phyloP scores from a whole-genome alignment of 768 basidiomycete genomes.

The Phylloporus rhodoxanthus region DNA sequence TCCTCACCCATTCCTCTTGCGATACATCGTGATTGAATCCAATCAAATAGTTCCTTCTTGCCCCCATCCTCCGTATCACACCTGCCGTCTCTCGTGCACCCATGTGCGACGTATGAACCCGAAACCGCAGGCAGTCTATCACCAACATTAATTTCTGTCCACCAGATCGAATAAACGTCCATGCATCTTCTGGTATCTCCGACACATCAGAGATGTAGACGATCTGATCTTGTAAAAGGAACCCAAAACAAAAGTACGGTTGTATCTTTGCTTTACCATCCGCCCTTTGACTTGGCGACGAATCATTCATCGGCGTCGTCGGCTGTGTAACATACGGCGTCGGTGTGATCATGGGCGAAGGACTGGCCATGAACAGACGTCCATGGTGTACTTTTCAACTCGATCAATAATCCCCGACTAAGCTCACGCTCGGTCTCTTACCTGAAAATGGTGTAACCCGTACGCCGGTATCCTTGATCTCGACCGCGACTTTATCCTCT shows the following conservation, averaged over 20 bases:
- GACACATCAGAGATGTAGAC: constrained; percentile 83
- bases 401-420: not conserved
- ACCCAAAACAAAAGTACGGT: constrained; percentile 67
- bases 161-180: constrained; percentile 41
- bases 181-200: constrained; percentile 67
- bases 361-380: constrained; percentile 46
- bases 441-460: constrained; percentile 61
- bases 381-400: constrained; percentile 62
- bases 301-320: constrained; percentile 27
- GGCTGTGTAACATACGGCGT: constrained; percentile 37
- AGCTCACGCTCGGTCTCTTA: constrained; percentile 25
- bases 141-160: constrained; percentile 49
- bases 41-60: constrained; percentile 60
- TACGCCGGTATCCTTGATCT: constrained; percentile 60
- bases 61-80: constrained; percentile 50
- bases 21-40: constrained; percentile 75
- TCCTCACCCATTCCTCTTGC: constrained; percentile 71
- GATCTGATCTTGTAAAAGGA: constrained; percentile 59
- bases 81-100: constrained; percentile 60
- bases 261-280: constrained; percentile 26
- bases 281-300: constrained; percentile 21
- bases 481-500: constrained; percentile 59
- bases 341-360: constrained; percentile 36
- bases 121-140: constrained; percentile 69
- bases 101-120: constrained; percentile 71